phyloP scores from a whole-genome alignment of 2,329 filamentous ascomycete species.

The Exserohilum rostratum region DNA sequence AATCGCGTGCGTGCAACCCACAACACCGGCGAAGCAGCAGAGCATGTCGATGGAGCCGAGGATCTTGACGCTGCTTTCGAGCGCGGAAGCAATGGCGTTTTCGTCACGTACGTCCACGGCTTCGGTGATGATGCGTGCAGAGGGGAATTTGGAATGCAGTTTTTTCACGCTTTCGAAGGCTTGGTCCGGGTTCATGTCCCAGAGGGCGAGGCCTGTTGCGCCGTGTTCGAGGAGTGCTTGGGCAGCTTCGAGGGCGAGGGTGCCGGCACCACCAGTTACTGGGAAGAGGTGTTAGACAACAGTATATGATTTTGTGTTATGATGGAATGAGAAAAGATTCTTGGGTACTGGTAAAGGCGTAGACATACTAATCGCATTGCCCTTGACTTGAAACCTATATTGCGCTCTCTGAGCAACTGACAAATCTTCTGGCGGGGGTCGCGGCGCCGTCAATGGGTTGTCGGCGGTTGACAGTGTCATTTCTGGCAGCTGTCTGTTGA shows the following conservation, averaged over 20 bases:
- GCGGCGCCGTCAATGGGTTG: slow-evolving; percentile 51
- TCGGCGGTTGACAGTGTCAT: slow-evolving; percentile 58
- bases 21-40: slow-evolving; percentile 72
- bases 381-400: slow-evolving; percentile 58
- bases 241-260: slow-evolving; percentile 63
- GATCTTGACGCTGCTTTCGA: slow-evolving; percentile 46
- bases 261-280: slow-evolving; percentile 72
- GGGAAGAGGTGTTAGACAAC: neutral
- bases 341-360: slow-evolving; percentile 17
- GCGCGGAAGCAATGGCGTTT: slow-evolving; percentile 50
- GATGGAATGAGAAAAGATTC: neutral
- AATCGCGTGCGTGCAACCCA: slow-evolving; percentile 65
- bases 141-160: slow-evolving; percentile 62
- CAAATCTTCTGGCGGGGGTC: slow-evolving; percentile 51
- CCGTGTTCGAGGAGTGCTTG: slow-evolving; percentile 73
- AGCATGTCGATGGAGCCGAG: slow-evolving; percentile 63
- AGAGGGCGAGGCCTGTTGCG: slow-evolving; percentile 62
- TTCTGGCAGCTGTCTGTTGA: slow-evolving; percentile 53
- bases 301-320: neutral
- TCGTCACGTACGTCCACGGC: slow-evolving; percentile 66
- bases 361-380: slow-evolving; percentile 59
- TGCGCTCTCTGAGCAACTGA: slow-evolving; percentile 51
- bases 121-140: slow-evolving; percentile 56
- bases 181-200: slow-evolving; percentile 61
- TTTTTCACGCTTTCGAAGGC: slow-evolving; percentile 51